Base-by-base conservation (phyloP, 2,329 filamentous ascomycete genomes). In the Trichoderma atroviride region DNA sequence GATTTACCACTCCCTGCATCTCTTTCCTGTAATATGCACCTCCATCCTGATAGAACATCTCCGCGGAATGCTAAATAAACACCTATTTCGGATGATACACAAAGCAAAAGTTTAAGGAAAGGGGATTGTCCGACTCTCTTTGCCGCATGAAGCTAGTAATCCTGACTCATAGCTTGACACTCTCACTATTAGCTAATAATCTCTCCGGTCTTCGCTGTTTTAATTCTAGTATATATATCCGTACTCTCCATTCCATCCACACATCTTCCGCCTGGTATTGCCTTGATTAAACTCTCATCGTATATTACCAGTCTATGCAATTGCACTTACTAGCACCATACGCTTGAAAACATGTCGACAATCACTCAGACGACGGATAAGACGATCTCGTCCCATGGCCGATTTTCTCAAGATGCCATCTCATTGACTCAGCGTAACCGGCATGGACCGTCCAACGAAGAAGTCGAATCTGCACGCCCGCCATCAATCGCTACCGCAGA, bases 401-500 rank as follows among this genome's bases (percentile, higher is more conserved):
- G 4, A 19, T 31, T 33, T 16, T 47, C 40, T 13, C 62, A 57
- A 57, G 62, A 57, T 19, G 62, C 57, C n/a, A 65, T 65, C n/a
- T 19, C 52, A 40, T 47, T 65, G 53, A 57, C 62, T 33, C 62
- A 65, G 29, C 62, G 27, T n/a, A 33, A n/a, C 27, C 31, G 53
- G 7, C 52, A 65, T 35, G 52, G 37, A 40, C 24, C 53, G 13
- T 24, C 53, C 27, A 43, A 37, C 47, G 62, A 40, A 56, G 52
- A 57, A 65, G 62, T 24, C 33, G 62, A 65, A 57, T 5, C 53
- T 2, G 62, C 62, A 63, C 37, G 11, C 19, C 9, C 50, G 6
- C 13, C 52, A 24, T 16, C 52, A 13, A 57, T n/a, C 19, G 5
- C 29, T 29, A 19, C 35, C 27, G 37, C 35, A 33, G 62, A 57